Base-by-base conservation (phyloP, 1,284 basidiomycete genomes). In the Hymenochaete sp. region DNA sequence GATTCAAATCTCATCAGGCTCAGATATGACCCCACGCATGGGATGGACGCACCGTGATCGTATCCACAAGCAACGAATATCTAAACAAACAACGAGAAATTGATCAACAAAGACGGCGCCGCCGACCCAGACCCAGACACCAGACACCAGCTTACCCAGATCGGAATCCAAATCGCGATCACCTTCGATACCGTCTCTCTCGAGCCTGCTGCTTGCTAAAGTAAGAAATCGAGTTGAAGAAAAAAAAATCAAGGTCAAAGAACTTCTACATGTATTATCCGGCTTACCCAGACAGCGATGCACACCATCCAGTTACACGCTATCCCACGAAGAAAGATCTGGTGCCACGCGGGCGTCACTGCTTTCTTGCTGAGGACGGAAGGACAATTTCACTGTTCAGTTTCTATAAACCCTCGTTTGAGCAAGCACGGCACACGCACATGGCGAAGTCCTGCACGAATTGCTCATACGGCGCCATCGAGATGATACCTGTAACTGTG, bases 261-360 rank as follows among this genome's bases (percentile, higher is more conserved):
- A n/a, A n/a, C n/a, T n/a, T n/a, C n/a, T n/a, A n/a, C n/a, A n/a
- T n/a, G n/a, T n/a, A n/a, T n/a, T n/a, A n/a, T n/a, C n/a, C n/a
- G n/a, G 60, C 77, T 26, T 49, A 82, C 81, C 79, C 84, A 88
- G 45, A 88, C 70, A 3, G 83, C 84, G n/a, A 85, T 64, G 52
- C 73, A 82, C 27, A 88, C 85, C 2, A 87, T 67, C 76, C 81
- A 83, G 54, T 88, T 88, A 54, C 84, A 88, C 3, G 74, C 84
- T 52, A 88, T 83, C 0, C 82, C 84, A 16, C 83, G 70, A 14
- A 86, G 61, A 62, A 87, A 81, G 38, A 88, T 80, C 57, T 88
- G 75, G 57, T 82, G 69, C 80, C 81, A 85, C 31, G 69, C 62
- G 1, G 82, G 82, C 13, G 77, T 73, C 2, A 64, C 63, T 0